Conservation (phyloP, 768 basidiomycete genomes). For the Mrakia gelida region DNA sequence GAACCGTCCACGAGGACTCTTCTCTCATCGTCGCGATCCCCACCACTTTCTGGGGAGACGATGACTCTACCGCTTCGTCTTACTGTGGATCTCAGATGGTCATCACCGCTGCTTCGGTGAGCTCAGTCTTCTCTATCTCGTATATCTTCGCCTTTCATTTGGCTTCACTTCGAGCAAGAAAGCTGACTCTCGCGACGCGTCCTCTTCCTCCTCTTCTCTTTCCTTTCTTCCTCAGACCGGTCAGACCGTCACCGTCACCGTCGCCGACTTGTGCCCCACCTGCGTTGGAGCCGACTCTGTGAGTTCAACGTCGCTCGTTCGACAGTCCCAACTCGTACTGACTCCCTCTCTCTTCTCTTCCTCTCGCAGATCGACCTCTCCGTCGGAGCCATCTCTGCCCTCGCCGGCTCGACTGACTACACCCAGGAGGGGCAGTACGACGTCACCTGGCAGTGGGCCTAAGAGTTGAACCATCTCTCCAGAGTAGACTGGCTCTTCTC, state of each 20-base stretch:
- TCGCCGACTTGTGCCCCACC: constrained; percentile 71
- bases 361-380: constrained; percentile 50
- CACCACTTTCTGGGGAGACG: constrained; percentile 45
- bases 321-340: not conserved
- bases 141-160: no score
- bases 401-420: constrained; percentile 47
- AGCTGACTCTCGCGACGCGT: no score
- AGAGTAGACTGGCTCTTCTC: not conserved
- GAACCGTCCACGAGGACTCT: constrained; percentile 55
- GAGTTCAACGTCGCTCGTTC: not conserved
- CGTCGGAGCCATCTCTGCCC: constrained; percentile 57
- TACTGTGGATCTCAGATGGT: constrained; percentile 64
- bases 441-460: constrained; percentile 28
- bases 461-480: not conserved
- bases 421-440: constrained; percentile 53
- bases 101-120: constrained; percentile 56
- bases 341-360: not conserved
- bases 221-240: constrained; percentile 48
- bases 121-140: not conserved
- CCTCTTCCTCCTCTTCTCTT: constrained; percentile 47
- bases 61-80: constrained; percentile 56
- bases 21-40: constrained; percentile 51
- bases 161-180: not conserved
- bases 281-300: constrained; percentile 59
- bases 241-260: constrained; percentile 58